Evolutionary conservation across 148 eudicot species (phyloP).

Genomic region (Suaeda aralocaspica): DNA sequence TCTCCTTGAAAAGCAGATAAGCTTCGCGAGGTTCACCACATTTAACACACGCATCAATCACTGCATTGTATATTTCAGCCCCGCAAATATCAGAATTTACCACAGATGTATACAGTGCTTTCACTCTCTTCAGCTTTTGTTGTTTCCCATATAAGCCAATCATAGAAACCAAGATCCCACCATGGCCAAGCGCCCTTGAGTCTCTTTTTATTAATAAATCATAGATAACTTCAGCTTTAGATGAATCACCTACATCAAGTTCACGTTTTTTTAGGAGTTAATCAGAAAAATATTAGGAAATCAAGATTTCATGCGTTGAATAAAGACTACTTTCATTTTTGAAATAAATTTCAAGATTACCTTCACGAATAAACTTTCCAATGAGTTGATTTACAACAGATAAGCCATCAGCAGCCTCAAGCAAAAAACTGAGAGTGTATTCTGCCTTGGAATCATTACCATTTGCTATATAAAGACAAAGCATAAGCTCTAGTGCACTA

Average conservation of each 20-base stretch:
- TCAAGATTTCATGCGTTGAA: not conserved
- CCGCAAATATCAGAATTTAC: conserved; percentile 30
- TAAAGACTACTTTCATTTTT: not conserved
- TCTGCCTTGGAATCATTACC: conserved; percentile 34
- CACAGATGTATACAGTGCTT: conserved; percentile 39
- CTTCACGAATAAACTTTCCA: conserved; percentile 49
- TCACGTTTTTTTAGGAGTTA: conserved; percentile 4
- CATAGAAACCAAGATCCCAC: conserved; percentile 52
- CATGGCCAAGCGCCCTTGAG: conserved; percentile 40
- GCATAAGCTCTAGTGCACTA: conserved; percentile 53
- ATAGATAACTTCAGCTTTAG: conserved; percentile 48
- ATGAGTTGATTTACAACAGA: conserved; percentile 55
- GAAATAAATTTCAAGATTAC: conserved; percentile 21
- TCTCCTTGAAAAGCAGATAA: conserved; percentile 53
- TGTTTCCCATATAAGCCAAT: conserved; percentile 61
- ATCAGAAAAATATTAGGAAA: not conserved
- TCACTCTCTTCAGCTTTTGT: conserved; percentile 43
- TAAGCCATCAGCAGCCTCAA: conserved; percentile 50
- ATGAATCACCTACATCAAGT: conserved; percentile 42
- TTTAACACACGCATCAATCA: conserved; percentile 52
- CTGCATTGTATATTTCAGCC: conserved; percentile 41
- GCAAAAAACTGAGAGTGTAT: conserved; percentile 44
- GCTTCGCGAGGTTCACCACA: conserved; percentile 54
- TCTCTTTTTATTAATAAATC: conserved; percentile 49
- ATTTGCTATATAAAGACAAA: conserved; percentile 49